Evolutionary conservation across 192 early-diverging fungal genomes (phyloP).

Genomic region (Physocladia obscura): DNA sequence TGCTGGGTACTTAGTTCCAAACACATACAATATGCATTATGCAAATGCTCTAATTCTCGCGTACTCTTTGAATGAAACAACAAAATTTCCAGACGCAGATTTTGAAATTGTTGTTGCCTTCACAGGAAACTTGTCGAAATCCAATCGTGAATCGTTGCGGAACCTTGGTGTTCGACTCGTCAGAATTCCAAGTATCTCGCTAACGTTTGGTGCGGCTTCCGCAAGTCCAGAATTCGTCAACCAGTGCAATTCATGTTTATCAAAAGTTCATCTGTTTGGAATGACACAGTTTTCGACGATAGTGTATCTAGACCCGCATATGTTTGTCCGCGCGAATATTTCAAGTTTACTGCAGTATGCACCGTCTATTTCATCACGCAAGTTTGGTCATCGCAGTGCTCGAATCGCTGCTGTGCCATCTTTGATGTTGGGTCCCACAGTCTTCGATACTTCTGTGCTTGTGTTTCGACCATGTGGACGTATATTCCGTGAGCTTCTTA

Average conservation of each 20-base stretch:
- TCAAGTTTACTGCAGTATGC: too few species aligned
- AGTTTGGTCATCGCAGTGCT: too few species aligned
- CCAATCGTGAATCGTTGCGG: not conserved
- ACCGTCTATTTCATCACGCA: too few species aligned
- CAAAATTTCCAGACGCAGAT: not conserved
- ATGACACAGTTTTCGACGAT: not conserved
- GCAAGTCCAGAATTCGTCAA: not conserved
- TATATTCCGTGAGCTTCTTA: not conserved
- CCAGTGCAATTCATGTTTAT: not conserved
- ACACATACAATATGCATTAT: not conserved
- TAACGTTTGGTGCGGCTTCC: not conserved
- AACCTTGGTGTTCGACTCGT: not conserved
- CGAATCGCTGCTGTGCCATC: too few species aligned
- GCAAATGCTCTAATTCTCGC: not conserved
- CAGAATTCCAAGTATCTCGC: too few species aligned
- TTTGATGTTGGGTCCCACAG: too few species aligned
- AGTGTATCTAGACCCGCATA: not conserved
- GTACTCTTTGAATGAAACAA: not conserved
- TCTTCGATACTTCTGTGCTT: not conserved
- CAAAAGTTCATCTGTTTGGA: not conserved
- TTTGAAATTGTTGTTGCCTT: constrained; percentile 4
- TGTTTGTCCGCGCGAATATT: not conserved
- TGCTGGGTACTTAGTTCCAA: not conserved
- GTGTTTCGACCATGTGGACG: not conserved
- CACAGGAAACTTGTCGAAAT: not conserved